These are phyloP conservation scores for Paramyrothecium sp. DNA, from an alignment of 2,329 filamentous ascomycete species.

Conservation along the genomic window DNA sequence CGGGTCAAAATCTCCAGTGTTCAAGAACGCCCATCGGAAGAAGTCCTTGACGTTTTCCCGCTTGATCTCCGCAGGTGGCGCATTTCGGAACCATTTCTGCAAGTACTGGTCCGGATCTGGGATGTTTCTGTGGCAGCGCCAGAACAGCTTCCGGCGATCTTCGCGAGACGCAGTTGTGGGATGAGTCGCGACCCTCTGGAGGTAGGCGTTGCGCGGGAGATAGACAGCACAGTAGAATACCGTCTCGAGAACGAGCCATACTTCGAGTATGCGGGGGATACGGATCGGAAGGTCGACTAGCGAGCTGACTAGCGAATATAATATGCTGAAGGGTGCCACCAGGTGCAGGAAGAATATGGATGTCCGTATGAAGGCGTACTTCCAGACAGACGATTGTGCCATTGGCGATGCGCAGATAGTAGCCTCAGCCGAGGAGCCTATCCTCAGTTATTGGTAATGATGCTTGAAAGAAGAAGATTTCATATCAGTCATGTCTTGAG, in stretches of 20 bases:
- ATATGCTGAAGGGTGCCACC: conserved; percentile 46
- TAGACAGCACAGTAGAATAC: conserved; percentile 54
- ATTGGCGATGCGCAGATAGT: background rate
- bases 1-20: conserved; percentile 37
- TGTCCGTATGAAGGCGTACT: conserved; percentile 37
- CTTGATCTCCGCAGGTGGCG: conserved; percentile 49
- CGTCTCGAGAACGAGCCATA: conserved; percentile 47
- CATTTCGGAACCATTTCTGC: conserved; percentile 56
- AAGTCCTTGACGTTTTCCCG: conserved; percentile 61
- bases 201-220: conserved; percentile 46
- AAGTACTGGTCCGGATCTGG: conserved; percentile 52
- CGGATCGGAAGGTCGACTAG: conserved; percentile 21
- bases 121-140: conserved; percentile 48
- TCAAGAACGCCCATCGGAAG: conserved; percentile 59
- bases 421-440: background rate
- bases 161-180: conserved; percentile 40
- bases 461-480: conserved; percentile 3
- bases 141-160: conserved; percentile 48
- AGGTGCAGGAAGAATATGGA: conserved; percentile 47
- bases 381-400: conserved; percentile 13
- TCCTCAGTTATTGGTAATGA: conserved; percentile 1
- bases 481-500: conserved; percentile 1
- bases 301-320: conserved; percentile 36
- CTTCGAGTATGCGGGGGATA: conserved; percentile 32
- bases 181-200: conserved; percentile 51